Base-by-base conservation (phyloP, 73 alveolate genomes). In the Symbiodinium pilosum region DNA sequence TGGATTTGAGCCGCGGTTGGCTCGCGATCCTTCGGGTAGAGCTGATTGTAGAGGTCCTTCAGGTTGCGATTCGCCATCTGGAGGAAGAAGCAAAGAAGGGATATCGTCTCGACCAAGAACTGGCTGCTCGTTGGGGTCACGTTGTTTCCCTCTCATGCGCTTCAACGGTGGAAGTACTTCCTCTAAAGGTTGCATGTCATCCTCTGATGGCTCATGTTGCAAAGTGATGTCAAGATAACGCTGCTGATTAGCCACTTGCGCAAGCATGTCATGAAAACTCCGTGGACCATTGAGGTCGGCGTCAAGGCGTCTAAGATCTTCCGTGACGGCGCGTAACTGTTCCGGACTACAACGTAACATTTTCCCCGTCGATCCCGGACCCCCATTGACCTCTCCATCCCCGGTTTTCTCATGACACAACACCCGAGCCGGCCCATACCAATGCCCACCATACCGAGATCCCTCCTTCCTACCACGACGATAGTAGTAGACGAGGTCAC, bases 401-500 rank as follows among this genome's bases (percentile, higher is more conserved):
- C 59, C 32, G 2, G 32, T 9, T 40, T 86, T 86, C 41, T 86
- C 93, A 86, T 86, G 93, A 52, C 93, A 86, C 40, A 86, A 26
- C 56, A 86, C 93, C 38, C 93, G 36, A 4, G 84, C 93, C 18
- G 93, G 93, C 6, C 93, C 93, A 38, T 39, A 52, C 93, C 93
- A 86, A 1, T 75, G 52, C 43, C 93, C 93, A 3, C 81, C 93
- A 43, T 30, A 43, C 28, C 93, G 21, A n/a, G 77, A 28, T 2
- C 93, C 93, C 40, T 52, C 84, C 26, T 51, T 52, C 2, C 93
- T 2, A 32, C 54, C 56, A 1, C 93, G 34, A 3, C 93, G 34
- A 20, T 86, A 86, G 56, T 52, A 86, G 41, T 86, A 86, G 5
- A 52, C 93, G 2, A 52, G 59, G 0, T 1, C 5, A 4, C 93